Base-by-base conservation (phyloP, 192 early-diverging fungal genomes). In the Piromyces finnis region DNA sequence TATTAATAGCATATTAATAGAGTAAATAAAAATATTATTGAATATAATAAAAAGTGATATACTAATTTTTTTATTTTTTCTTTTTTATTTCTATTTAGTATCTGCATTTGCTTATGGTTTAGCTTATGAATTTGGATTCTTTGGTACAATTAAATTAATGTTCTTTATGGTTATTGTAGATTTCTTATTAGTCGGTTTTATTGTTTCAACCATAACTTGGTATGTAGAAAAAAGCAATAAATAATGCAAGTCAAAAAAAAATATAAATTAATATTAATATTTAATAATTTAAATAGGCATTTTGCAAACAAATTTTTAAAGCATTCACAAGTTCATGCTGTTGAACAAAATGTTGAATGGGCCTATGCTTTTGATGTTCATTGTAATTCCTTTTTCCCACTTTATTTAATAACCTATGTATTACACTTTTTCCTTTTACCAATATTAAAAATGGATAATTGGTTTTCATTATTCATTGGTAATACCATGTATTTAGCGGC, bases 281-380 rank as follows among this genome's bases (percentile, higher is more conserved):
- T 37, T 37, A 37, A 14, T 37, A 77, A 6, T 9, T 6, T 59
- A 51, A 17, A 0, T 30, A 94, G 92, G 92, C 84, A 87, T 28
- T 81, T 92, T 41, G 88, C 94, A 5, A 98, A 98, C 84, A 87
- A 89, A 29, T 95, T 95, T 79, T 88, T 98, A 51, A 81, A 92
- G 78, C 93, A 92, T 81, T 92, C 89, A 81, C 89, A 84, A 81
- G 90, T 85, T 1, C 94, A 97, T 82, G 88, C 94, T 12, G 89
- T 90, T 12, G 93, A 94, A 59, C 96, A 97, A 83, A 89, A 85
- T 78, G 95, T 97, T 28, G 97, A 98, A 86, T 98, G 96, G 96
- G 91, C 92, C 68, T 98, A 98, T 83, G 93, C 92, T 68, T 96
- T 97, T 82, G 97, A 98, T 85, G 94, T 98, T 17, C 97, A 98